A percentile compares a stretch with the other conserved stretches of the same genome.
phyloP scores from a whole-genome alignment of 176 grass and related monocot genomes.

The Eleusine indica region DNA sequence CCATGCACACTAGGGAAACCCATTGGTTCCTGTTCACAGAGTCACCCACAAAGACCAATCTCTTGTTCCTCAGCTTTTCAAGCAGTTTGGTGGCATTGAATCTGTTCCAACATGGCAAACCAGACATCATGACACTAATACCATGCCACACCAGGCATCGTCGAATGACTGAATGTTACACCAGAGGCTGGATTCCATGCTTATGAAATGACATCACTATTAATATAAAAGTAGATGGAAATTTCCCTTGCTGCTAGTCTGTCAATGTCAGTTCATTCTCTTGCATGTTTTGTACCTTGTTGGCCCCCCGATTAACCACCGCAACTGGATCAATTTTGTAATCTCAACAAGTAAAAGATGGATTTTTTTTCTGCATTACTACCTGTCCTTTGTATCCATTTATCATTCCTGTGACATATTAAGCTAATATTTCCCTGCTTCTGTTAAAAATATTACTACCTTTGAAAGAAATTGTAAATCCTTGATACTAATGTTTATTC shows the following conservation, averaged over 20 bases:
- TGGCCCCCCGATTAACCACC: too few relatives aligned
- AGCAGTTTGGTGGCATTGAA: constrained; percentile 66
- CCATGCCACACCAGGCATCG: not conserved
- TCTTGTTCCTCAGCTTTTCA: constrained; percentile 67
- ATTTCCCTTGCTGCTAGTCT: not conserved
- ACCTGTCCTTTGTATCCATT: not conserved
- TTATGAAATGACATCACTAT: not conserved
- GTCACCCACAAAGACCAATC: constrained; percentile 83
- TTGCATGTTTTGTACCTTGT: not conserved
- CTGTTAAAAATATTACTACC: not conserved
- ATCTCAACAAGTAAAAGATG: too few relatives aligned
- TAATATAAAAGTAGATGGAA: not conserved
- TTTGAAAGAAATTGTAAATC: not conserved
- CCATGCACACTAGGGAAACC: constrained; percentile 88
- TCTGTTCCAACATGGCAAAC: constrained; percentile 42
- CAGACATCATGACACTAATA: not conserved
- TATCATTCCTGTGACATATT: not conserved
- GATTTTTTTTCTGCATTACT: not conserved
- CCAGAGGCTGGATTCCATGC: not conserved
- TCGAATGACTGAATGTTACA: not conserved
- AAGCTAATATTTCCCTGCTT: constrained; percentile 1
- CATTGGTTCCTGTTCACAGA: constrained; percentile 93
- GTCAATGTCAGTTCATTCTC: not conserved
- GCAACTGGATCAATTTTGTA: too few relatives aligned
- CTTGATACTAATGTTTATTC: not conserved